Conservation (phyloP, 345 rosid genomes). For the Eucalyptus regnans region DNA sequence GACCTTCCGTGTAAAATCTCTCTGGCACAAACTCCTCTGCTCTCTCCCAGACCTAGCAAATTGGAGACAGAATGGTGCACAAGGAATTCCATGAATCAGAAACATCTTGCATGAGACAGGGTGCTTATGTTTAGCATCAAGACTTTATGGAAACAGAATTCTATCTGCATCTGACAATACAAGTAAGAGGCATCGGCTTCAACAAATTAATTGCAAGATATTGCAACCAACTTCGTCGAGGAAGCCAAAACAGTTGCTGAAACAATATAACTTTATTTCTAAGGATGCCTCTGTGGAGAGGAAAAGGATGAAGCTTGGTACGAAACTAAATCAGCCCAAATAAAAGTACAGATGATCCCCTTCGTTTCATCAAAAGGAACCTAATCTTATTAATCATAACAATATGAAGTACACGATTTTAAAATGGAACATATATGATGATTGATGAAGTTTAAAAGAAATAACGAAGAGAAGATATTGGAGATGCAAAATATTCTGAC, state of each 20-base stretch:
- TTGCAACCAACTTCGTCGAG: not conserved
- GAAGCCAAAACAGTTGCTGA: not conserved
- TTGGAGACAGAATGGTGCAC: not conserved
- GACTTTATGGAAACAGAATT: not conserved
- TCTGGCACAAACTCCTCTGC: constrained; percentile 87
- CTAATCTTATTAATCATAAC: not conserved
- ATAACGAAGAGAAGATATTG: not conserved
- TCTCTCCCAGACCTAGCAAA: constrained; percentile 82
- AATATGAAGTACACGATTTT: not conserved
- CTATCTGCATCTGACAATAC: not conserved
- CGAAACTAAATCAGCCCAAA: not conserved
- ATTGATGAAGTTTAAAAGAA: not conserved
- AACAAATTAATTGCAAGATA: not conserved
- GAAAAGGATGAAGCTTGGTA: not conserved
- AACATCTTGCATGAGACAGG: not conserved
- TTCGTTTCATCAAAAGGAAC: not conserved
- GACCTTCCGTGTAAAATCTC: constrained; percentile 66
- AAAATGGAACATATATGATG: not conserved
- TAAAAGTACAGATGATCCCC: not conserved
- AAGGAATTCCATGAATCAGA: not conserved
- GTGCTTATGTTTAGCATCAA: not conserved
- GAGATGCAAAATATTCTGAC: constrained; percentile 14
- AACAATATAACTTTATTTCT: not conserved
- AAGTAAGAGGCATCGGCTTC: not conserved
- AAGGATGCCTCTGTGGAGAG: not conserved